These are phyloP conservation scores for Penicillium cosmopolitanum DNA, from an alignment of 495 filamentous ascomycete genomes.

Conservation along the genomic window DNA sequence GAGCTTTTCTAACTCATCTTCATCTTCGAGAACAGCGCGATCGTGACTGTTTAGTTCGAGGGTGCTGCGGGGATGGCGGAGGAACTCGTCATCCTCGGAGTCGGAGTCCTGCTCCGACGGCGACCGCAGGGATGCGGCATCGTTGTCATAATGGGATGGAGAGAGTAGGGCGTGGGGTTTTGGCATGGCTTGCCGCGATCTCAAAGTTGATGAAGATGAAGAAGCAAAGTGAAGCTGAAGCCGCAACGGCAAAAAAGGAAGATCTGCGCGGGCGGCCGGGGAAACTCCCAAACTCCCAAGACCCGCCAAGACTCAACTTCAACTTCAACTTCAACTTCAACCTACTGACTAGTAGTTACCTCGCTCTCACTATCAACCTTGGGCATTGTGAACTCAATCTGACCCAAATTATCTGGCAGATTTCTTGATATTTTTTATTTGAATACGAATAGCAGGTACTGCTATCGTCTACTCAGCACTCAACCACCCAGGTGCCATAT, in stretches of 20 bases:
- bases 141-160: conserved; percentile 67
- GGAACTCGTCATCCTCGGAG: conserved; percentile 73
- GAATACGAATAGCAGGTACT: too few species aligned
- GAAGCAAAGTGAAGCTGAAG: conserved; percentile 6
- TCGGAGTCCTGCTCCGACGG: conserved; percentile 76
- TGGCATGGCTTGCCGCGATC: conserved; percentile 30
- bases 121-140: conserved; percentile 65
- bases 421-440: not conserved
- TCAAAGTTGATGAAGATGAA: not conserved
- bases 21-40: conserved; percentile 76
- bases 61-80: conserved; percentile 66
- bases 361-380: too few species aligned
- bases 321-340: not conserved
- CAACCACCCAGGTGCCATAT: too few species aligned
- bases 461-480: too few species aligned
- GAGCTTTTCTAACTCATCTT: conserved; percentile 85
- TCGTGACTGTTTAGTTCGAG: conserved; percentile 73
- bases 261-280: conserved; percentile 7
- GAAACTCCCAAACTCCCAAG: not conserved
- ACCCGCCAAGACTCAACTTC: not conserved
- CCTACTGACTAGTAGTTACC: too few species aligned
- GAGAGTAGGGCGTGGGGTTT: conserved; percentile 56
- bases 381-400: not conserved
- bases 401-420: not conserved
- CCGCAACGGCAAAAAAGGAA: conserved; percentile 4